Evolutionary conservation across 306 rosid genomes (phyloP).

Genomic region (Casuarina glauca): DNA sequence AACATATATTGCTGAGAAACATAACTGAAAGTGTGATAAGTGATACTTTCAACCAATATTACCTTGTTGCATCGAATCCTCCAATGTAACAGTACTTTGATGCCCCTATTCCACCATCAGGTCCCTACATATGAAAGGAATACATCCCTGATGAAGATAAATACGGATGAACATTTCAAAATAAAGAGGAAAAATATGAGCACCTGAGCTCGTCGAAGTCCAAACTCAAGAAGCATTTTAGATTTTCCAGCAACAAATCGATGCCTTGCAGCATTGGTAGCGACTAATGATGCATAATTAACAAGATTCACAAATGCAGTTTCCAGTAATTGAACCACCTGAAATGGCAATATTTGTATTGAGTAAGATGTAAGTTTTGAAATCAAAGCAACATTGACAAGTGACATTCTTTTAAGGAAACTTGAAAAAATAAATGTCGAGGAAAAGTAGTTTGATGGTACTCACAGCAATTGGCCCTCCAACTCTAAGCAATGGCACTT

Average conservation of each 20-base stretch:
- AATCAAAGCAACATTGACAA: constrained; percentile 1
- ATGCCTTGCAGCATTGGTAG: constrained; percentile 96
- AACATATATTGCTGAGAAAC: neutral
- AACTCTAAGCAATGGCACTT: constrained; percentile 84
- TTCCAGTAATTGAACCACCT: constrained; percentile 94
- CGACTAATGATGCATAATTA: constrained; percentile 77
- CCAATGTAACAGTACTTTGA: constrained; percentile 93
- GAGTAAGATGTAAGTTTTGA: constrained; percentile 14
- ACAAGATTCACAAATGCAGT: constrained; percentile 78
- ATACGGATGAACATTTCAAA: neutral
- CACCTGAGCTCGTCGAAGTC: constrained; percentile 88
- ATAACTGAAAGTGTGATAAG: neutral
- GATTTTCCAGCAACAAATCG: constrained; percentile 92
- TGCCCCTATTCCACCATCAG: constrained; percentile 93
- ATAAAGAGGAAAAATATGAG: constrained; percentile 24
- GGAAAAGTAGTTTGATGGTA: constrained; percentile 16
- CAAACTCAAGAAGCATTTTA: constrained; percentile 86
- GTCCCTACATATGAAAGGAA: constrained; percentile 62
- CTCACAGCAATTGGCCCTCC: constrained; percentile 99
- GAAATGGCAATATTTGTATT: constrained; percentile 27
- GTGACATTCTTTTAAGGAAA: neutral
- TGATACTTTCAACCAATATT: constrained; percentile 14
- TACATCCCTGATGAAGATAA: constrained; percentile 21
- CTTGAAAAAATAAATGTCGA: neutral
- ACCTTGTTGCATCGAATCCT: constrained; percentile 97